Conservation (phyloP, 139 green algal genomes). For the Tetraselmis striata region DNA sequence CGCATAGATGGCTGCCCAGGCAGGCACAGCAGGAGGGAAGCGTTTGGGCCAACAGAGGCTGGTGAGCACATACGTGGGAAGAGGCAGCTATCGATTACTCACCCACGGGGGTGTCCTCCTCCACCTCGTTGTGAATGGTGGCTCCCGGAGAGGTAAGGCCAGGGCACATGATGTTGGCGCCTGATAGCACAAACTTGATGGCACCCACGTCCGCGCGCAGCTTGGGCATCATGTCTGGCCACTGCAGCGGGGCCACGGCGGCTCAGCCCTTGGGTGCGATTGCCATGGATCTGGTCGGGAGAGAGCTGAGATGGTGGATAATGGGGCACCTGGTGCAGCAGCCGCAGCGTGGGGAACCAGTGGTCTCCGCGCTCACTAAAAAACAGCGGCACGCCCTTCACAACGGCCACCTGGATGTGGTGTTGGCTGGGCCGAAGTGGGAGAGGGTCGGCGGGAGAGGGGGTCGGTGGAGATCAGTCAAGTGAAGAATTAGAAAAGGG, state of each 20-base stretch:
- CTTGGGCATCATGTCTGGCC: constrained; percentile 69
- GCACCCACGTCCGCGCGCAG: constrained; percentile 86
- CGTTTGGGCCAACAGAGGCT: too few relatives aligned
- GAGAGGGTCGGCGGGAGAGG: too few relatives aligned
- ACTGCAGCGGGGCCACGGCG: not conserved
- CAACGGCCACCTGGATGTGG: constrained; percentile 77
- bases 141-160: constrained; percentile 89
- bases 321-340: constrained; percentile 74
- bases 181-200: constrained; percentile 98
- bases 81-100: too few relatives aligned
- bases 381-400: constrained; percentile 80
- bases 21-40: too few relatives aligned
- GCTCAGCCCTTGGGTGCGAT: too few relatives aligned
- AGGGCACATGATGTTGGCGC: constrained; percentile 98
- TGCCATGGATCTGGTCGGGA: too few relatives aligned
- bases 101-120: not conserved
- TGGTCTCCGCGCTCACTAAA: constrained; percentile 84
- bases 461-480: too few relatives aligned
- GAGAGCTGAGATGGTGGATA: not conserved
- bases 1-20: constrained; percentile 78
- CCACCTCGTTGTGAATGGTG: constrained; percentile 87
- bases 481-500: too few relatives aligned
- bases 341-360: constrained; percentile 89
- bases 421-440: constrained; percentile 69
- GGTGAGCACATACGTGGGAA: too few relatives aligned